Base-by-base conservation (phyloP, 2,329 filamentous ascomycete genomes). In the Paecilomyces variotii region DNA sequence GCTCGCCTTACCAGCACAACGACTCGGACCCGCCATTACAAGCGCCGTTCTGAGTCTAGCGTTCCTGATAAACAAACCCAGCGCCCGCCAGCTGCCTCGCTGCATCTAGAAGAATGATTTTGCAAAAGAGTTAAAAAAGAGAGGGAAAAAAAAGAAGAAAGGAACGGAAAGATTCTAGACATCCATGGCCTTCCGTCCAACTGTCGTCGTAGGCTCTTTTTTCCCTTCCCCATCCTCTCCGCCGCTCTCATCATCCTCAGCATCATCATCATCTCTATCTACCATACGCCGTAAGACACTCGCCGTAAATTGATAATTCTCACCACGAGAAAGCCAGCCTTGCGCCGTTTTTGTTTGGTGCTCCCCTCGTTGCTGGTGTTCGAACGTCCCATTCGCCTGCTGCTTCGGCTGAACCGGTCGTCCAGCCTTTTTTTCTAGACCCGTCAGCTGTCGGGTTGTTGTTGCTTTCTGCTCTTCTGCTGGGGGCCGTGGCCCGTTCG, bases 31-130 rank as follows among this genome's bases (percentile, higher is more conserved):
- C 54, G 30, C 54, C 53, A 7, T 30, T 19, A 26, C 53, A 54
- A 54, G 32, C 53, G 53, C 53, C 54, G 54, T 34, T 55, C 34
- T 55, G 4, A 27, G 34, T 34, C 54, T 55, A 55, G 54, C 32
- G 54, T 55, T 55, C 54, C 32, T 55, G 54, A 55, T 39, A 39
- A 34, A 55, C 30, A 32, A 54, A 52, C 50, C 50, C 50, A 52
- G 50, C 50, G 25, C 24, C 25, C 14, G 50, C 50, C 50, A 52
- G 50, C 50, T 5, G 12, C 39, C 50, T 28, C 19, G 14, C 25
- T 52, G 50, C 50, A 52, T 45, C 39, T 45, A 45, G 39, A 45
- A 45, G 39, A 45, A 45, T 45, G 5, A 32, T 32, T 32, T 32
- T 7, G 30, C 7, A 10, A 30, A 30, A 32, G 30, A 10, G 11